Conservation (phyloP, 208 protist genomes). For the Leishmania major region DNA sequence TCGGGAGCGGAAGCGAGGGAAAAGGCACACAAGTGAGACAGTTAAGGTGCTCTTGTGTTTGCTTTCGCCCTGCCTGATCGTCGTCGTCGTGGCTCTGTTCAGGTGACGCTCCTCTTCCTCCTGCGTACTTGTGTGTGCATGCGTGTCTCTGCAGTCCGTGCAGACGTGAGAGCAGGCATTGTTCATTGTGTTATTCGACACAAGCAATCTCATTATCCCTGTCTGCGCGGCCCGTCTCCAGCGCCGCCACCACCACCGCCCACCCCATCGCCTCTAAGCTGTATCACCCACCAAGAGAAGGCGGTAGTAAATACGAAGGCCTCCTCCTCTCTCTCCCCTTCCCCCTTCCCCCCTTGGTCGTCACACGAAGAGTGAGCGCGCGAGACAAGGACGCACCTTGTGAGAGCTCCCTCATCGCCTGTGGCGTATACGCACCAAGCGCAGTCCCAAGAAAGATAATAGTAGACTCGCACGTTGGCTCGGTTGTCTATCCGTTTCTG, state of each 20-base stretch:
- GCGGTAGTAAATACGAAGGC: neutral
- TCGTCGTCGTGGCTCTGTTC: neutral
- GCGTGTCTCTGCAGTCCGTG: neutral
- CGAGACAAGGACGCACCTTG: neutral
- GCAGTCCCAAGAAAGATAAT: neutral
- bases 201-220: neutral
- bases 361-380: neutral
- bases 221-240: too few species aligned
- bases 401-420: neutral
- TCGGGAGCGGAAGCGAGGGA: neutral
- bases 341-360: neutral
- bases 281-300: neutral
- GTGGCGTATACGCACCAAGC: neutral
- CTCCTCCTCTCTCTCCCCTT: neutral
- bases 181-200: slow-evolving; percentile 9
- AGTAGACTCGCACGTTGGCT: neutral
- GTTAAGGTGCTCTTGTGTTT: neutral
- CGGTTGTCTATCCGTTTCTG: neutral
- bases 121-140: slow-evolving; percentile 12
- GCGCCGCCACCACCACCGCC: neutral
- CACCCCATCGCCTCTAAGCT: neutral
- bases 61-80: neutral
- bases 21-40: neutral
- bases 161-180: neutral
- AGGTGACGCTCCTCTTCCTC: neutral